Conservation (phyloP, 2,329 filamentous ascomycete genomes). For the Microascus cirrosus region DNA sequence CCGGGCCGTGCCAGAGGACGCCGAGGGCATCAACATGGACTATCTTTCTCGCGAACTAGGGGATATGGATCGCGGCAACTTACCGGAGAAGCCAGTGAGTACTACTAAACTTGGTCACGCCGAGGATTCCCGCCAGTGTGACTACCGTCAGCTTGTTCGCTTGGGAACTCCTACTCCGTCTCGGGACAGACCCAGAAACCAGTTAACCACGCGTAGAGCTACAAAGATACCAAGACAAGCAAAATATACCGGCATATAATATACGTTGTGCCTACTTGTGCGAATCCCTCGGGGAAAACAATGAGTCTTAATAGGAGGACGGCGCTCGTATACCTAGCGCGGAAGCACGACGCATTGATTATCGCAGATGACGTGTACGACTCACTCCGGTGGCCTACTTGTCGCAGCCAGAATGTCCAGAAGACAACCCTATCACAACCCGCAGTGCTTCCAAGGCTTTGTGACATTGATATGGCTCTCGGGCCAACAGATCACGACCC, state of each 20-base stretch:
- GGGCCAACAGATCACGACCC: slow-evolving; percentile 37
- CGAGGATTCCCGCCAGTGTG: neutral
- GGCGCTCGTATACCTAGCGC: slow-evolving; percentile 62
- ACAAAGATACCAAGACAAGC: neutral
- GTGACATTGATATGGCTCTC: slow-evolving; percentile 65
- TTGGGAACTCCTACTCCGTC: neutral
- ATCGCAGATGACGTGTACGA: slow-evolving; percentile 92
- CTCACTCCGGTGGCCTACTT: slow-evolving; percentile 65
- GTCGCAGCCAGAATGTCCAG: neutral
- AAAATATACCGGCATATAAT: slow-evolving; percentile 83
- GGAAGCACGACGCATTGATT: slow-evolving; percentile 70
- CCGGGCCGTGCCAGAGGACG: slow-evolving; percentile 63
- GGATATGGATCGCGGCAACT: neutral
- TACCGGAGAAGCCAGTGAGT: neutral
- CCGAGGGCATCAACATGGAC: slow-evolving; percentile 62
- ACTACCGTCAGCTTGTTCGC: neutral
- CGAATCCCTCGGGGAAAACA: slow-evolving; percentile 78
- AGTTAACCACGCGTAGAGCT: neutral
- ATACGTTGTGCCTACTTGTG: slow-evolving; percentile 79
- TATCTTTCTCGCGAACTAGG: slow-evolving; percentile 29
- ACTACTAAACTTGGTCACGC: neutral
- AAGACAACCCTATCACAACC: neutral
- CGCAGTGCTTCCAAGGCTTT: slow-evolving; percentile 51
- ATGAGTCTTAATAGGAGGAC: slow-evolving; percentile 61
- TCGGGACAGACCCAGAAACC: neutral